Evolutionary conservation across 2,329 filamentous ascomycete species (phyloP).

Genomic region (Trichophyton rubrum): DNA sequence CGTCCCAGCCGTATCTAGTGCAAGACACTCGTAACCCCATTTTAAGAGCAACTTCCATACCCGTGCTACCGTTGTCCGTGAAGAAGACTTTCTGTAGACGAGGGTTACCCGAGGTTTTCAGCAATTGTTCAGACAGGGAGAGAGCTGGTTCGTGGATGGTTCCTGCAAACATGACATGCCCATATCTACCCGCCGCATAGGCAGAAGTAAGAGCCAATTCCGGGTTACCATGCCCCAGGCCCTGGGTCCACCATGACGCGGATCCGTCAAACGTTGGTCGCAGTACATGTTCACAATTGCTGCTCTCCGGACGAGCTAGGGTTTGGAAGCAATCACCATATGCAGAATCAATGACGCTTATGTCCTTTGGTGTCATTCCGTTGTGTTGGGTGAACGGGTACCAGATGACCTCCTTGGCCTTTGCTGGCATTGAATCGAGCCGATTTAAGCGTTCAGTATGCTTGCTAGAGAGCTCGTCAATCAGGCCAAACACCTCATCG

Average conservation of each 20-base stretch:
- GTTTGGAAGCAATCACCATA: slow-evolving; percentile 68
- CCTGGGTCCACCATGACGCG: slow-evolving; percentile 86
- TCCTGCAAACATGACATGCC: slow-evolving; percentile 78
- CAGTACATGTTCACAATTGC: slow-evolving; percentile 28
- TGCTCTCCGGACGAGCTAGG: slow-evolving; percentile 20
- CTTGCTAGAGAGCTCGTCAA: slow-evolving; percentile 40
- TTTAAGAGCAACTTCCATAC: slow-evolving; percentile 71
- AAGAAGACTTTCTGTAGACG: slow-evolving; percentile 63
- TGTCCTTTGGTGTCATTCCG: slow-evolving; percentile 46
- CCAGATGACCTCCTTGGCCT: slow-evolving; percentile 59
- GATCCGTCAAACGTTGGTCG: slow-evolving; percentile 67
- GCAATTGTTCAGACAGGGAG: slow-evolving; percentile 51
- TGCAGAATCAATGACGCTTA: slow-evolving; percentile 68
- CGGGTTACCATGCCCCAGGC: slow-evolving; percentile 67
- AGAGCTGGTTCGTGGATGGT: slow-evolving; percentile 69
- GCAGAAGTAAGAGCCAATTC: slow-evolving; percentile 60
- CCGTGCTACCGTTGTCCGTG: slow-evolving; percentile 73
- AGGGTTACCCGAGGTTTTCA: slow-evolving; percentile 48
- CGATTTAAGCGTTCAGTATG: slow-evolving; percentile 46
- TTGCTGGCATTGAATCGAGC: slow-evolving; percentile 48
- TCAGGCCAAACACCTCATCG: slow-evolving; percentile 32
- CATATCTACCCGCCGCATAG: slow-evolving; percentile 70
- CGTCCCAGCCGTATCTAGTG: slow-evolving; percentile 53
- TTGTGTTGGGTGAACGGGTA: slow-evolving; percentile 79
- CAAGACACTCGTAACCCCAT: slow-evolving; percentile 65